Conservation (phyloP, 2,329 filamentous ascomycete species). For the Coniochaeta ligniaria region DNA sequence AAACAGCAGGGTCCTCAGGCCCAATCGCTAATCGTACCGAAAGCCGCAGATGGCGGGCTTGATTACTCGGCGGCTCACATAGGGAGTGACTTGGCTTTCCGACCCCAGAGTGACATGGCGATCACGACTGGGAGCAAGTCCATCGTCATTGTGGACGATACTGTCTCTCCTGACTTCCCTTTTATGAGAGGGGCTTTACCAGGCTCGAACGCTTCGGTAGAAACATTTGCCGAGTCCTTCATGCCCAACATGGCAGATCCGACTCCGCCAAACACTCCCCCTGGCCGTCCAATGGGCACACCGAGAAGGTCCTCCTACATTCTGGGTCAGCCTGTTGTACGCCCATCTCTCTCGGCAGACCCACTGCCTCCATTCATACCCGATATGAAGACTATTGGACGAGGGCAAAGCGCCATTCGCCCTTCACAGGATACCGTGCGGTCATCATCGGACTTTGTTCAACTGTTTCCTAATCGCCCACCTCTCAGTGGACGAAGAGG, state of each 20-base stretch:
- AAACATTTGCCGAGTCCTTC: constrained; percentile 46
- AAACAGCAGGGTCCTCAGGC: constrained; percentile 12
- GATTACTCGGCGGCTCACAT: constrained; percentile 34
- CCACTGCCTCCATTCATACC: constrained; percentile 40
- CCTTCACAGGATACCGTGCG: constrained; percentile 25
- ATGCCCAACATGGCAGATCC: constrained; percentile 41
- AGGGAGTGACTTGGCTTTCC: constrained; percentile 29
- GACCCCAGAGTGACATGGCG: constrained; percentile 44
- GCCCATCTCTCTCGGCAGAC: constrained; percentile 26
- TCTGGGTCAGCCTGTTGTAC: constrained; percentile 37
- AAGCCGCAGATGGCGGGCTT: neutral
- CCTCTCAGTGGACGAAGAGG: constrained; percentile 24
- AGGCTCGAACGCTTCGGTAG: constrained; percentile 37
- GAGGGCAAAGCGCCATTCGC: constrained; percentile 4
- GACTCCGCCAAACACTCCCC: constrained; percentile 56
- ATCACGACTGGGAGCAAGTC: constrained; percentile 82
- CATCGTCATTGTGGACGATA: constrained; percentile 78
- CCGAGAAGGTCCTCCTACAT: constrained; percentile 50
- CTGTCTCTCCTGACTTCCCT: constrained; percentile 40
- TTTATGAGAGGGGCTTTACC: constrained; percentile 43
- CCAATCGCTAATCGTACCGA: neutral
- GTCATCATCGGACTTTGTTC: constrained; percentile 22
- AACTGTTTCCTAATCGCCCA: constrained; percentile 22
- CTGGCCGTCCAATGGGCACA: constrained; percentile 34
- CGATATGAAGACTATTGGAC: constrained; percentile 34